Evolutionary conservation across 2,329 filamentous ascomycete genomes (phyloP).

Genomic region (Amauroascus niger): DNA sequence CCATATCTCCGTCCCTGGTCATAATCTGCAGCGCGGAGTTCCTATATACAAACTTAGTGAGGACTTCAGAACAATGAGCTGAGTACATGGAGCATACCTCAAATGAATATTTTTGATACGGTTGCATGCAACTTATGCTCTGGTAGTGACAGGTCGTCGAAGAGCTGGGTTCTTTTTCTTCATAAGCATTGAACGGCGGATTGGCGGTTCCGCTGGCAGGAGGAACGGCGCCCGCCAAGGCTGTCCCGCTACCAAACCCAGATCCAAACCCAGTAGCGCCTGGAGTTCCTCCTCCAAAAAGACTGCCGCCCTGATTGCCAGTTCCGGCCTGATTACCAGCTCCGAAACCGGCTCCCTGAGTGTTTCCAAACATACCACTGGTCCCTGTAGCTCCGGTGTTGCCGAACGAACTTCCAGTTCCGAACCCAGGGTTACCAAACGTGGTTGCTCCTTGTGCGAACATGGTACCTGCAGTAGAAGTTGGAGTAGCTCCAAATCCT

Average conservation of each 20-base stretch:
- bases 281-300: conserved; percentile 17
- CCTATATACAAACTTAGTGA: conserved; percentile 35
- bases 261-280: conserved; percentile 25
- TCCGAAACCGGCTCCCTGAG: conserved; percentile 16
- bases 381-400: conserved; percentile 20
- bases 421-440: conserved; percentile 14
- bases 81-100: conserved; percentile 40
- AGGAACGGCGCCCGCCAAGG: conserved; percentile 33
- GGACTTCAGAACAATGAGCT: background rate
- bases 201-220: conserved; percentile 38
- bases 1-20: conserved; percentile 74
- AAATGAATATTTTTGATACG: conserved; percentile 70
- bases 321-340: conserved; percentile 1
- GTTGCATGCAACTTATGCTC: conserved; percentile 41
- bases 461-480: conserved; percentile 15
- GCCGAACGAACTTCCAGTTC: conserved; percentile 12
- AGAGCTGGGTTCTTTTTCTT: conserved; percentile 38
- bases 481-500: conserved; percentile 20
- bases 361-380: conserved; percentile 11
- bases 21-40: conserved; percentile 77
- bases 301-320: conserved; percentile 5
- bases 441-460: conserved; percentile 15
- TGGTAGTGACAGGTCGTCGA: conserved; percentile 39
- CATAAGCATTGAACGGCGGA: conserved; percentile 38
- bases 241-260: conserved; percentile 29